A percentile compares a stretch with the other conserved stretches of the same genome.
Conservation (phyloP, 164 flowering plant genomes). For the Paratinospora sagittata region DNA sequence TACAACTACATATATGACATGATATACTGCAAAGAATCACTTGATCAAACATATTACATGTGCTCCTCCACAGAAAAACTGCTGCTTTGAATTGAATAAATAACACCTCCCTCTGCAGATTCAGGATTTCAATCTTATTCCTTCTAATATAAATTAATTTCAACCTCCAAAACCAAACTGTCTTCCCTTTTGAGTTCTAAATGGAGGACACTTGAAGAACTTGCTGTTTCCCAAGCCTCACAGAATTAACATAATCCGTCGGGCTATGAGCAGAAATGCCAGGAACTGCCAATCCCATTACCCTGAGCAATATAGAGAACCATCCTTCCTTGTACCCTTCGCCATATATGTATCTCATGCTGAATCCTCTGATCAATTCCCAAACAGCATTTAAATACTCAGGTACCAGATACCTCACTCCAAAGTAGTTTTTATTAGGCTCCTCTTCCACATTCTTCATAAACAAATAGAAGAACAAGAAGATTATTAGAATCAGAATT, state of each 20-base stretch:
- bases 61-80: too few relatives aligned
- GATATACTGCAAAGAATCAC: too few relatives aligned
- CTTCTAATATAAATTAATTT: too few relatives aligned
- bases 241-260: conserved; percentile 49
- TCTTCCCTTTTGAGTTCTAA: too few relatives aligned
- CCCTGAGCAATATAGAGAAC: conserved; percentile 37
- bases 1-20: too few relatives aligned
- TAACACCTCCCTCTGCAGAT: too few relatives aligned
- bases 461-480: neutral
- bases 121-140: too few relatives aligned
- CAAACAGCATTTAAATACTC: conserved; percentile 50
- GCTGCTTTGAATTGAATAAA: too few relatives aligned
- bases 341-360: conserved; percentile 42
- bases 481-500: neutral
- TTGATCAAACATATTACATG: too few relatives aligned
- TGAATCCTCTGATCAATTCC: conserved; percentile 53
- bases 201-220: neutral
- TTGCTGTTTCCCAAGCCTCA: conserved; percentile 46
- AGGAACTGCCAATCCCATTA: conserved; percentile 51
- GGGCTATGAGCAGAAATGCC: conserved; percentile 68
- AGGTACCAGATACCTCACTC: conserved; percentile 29
- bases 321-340: conserved; percentile 55
- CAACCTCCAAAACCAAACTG: too few relatives aligned
- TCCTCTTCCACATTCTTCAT: conserved; percentile 51
- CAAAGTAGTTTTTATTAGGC: conserved; percentile 56